A percentile compares a stretch with the other conserved stretches of the same genome.
Conservation (phyloP, 352 stramenopile species). For the Globisporangium nagaii region DNA sequence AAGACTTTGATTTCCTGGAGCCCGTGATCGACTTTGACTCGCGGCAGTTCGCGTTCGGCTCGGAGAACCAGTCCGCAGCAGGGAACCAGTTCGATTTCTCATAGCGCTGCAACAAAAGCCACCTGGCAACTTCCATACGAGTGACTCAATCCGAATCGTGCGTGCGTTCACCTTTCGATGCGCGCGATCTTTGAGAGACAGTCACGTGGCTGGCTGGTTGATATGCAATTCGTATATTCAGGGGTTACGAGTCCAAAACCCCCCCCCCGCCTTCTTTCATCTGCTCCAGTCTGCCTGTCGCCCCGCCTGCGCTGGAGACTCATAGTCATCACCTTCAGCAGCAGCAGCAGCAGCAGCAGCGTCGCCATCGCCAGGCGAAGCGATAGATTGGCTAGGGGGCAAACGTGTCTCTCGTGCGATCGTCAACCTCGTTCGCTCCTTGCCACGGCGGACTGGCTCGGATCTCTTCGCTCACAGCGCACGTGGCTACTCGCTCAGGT, state of each 20-base stretch:
- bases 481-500: slow-evolving; percentile 54
- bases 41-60: slow-evolving; percentile 65
- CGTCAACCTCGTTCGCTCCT: too few relatives aligned
- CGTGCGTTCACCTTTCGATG: too few relatives aligned
- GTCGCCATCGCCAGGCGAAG: neutral
- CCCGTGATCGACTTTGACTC: slow-evolving; percentile 43
- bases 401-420: too few relatives aligned
- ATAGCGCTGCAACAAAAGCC: neutral
- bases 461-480: neutral
- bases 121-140: too few relatives aligned
- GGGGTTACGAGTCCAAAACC: neutral
- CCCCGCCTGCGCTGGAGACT: neutral
- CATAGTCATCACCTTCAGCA: neutral
- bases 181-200: neutral
- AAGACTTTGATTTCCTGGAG: slow-evolving; percentile 74
- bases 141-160: neutral
- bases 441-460: too few relatives aligned
- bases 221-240: slow-evolving; percentile 3
- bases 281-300: neutral
- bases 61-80: slow-evolving; percentile 12
- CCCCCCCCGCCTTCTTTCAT: neutral
- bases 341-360: neutral
- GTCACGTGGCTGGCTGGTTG: neutral
- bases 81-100: slow-evolving; percentile 10
- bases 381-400: too few relatives aligned